Evolutionary conservation across 164 flowering plant species (phyloP).

Genomic region (Malania oleifera): DNA sequence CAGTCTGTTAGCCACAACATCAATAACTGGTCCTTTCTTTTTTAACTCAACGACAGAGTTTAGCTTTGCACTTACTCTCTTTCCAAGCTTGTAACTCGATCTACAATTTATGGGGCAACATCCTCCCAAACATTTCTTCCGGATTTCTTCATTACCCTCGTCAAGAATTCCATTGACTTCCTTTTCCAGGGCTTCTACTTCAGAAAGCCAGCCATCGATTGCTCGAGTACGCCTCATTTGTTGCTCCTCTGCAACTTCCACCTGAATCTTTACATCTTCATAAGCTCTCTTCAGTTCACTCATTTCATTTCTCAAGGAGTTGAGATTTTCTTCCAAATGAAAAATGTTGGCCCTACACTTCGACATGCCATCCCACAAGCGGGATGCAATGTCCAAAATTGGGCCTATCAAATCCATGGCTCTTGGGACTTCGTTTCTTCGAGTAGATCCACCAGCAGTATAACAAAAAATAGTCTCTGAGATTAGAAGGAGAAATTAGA

Average conservation of each 20-base stretch:
- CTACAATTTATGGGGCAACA: conserved; percentile 10
- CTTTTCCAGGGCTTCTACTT: background rate
- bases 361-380: conserved; percentile 8
- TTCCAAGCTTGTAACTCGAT: conserved; percentile 20
- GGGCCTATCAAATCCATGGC: too few species aligned
- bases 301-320: background rate
- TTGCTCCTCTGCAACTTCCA: conserved; percentile 3
- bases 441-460: too few species aligned
- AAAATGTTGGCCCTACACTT: background rate
- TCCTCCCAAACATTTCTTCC: conserved; percentile 2
- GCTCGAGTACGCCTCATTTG: background rate
- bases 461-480: too few species aligned
- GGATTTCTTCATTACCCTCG: background rate
- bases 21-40: background rate
- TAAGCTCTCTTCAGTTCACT: conserved; percentile 2
- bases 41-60: background rate
- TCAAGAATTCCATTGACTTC: conserved; percentile 2
- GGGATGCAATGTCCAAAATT: too few species aligned
- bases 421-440: too few species aligned
- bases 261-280: conserved; percentile 7
- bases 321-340: background rate
- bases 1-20: conserved; percentile 1
- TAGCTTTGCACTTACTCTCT: conserved; percentile 1
- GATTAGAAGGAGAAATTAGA: too few species aligned
- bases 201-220: conserved; percentile 15